Evolutionary conservation across 805 yeast species (phyloP), one percentile per base, ranked within the genome.

Genomic region (Ogataea neopini): DNA sequence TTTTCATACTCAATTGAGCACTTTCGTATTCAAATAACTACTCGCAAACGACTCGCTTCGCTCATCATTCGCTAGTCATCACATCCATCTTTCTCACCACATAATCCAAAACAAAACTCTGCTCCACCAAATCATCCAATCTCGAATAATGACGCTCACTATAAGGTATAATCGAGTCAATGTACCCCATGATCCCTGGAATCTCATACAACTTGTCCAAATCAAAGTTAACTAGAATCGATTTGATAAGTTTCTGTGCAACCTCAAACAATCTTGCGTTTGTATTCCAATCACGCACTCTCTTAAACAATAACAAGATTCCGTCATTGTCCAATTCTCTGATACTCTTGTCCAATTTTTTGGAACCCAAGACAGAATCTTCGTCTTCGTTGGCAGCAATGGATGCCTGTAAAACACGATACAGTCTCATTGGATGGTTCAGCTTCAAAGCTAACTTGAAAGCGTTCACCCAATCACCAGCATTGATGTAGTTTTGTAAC

Each of bases 241-340:
- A 83, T 53, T 79, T 75, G 44, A 92, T 74, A 35, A 90, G 69
- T 48, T 81, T 82, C 67, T 92, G 99, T 10, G 96, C 87, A 47
- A 88, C 78, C 43, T 78, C 81, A 60, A 88, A 88, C 30, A 88
- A 83, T 60, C 82, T 81, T 44, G 88, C 86, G 65, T 89, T 92
- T 38, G 95, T 84, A 64, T 94, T 94, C 99, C 99, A 94, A 62
- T 89, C 96, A 58, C 97, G 80, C 17, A 91, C 74, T 59, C 96
- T 83, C 60, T 80, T 79, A 64, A 94, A 77, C 19, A 94, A 65
- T 10, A 72, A 62, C 35, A 76, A 57, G 19, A 91, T 66, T 59
- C 86, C 87, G 1, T 81, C 85, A 28, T 78, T 71, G 20, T 72
- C 77, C 46, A 94, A 73, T 10, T 67, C 64, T 4, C 76, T 70